These are phyloP conservation scores for Phytophthora sp. DNA, from an alignment of 352 stramenopile genomes.

Conservation along the genomic window DNA sequence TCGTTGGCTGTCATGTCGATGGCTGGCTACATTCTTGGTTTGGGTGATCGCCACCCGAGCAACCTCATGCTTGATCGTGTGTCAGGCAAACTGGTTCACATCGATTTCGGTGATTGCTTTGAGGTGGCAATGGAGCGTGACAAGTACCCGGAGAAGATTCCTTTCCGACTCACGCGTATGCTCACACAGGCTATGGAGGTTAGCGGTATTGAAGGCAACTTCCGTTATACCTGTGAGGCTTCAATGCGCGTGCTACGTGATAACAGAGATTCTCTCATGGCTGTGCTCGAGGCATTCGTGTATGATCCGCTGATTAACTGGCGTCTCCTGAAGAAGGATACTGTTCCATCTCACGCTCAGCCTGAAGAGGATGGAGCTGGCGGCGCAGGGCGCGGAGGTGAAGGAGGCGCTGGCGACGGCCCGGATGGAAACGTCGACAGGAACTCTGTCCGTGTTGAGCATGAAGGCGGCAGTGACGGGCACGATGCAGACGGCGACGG, in stretches of 20 bases:
- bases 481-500: conserved; percentile 27
- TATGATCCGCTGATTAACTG: conserved; percentile 99
- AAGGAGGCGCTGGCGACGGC: conserved; percentile 38
- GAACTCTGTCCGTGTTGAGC: conserved; percentile 19
- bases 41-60: conserved; percentile 99
- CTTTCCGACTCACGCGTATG: conserved; percentile 99
- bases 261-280: conserved; percentile 98
- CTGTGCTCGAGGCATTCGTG: conserved; percentile 99
- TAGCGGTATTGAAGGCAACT: conserved; percentile 99
- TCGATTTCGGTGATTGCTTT: conserved; percentile 99
- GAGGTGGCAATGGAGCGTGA: conserved; percentile 99
- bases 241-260: conserved; percentile 98
- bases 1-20: conserved; percentile 99
- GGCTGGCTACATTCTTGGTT: conserved; percentile 99
- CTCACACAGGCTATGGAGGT: conserved; percentile 99
- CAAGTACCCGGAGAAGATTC: conserved; percentile 99
- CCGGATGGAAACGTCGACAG: conserved; percentile 20
- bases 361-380: conserved; percentile 57
- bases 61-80: conserved; percentile 99
- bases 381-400: conserved; percentile 11
- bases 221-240: conserved; percentile 98
- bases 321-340: conserved; percentile 93
- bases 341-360: conserved; percentile 76
- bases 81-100: conserved; percentile 99
- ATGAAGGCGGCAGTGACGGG: conserved; percentile 20